phyloP scores from a whole-genome alignment of 495 filamentous ascomycete genomes.

The Parachaetomium inaequale region DNA sequence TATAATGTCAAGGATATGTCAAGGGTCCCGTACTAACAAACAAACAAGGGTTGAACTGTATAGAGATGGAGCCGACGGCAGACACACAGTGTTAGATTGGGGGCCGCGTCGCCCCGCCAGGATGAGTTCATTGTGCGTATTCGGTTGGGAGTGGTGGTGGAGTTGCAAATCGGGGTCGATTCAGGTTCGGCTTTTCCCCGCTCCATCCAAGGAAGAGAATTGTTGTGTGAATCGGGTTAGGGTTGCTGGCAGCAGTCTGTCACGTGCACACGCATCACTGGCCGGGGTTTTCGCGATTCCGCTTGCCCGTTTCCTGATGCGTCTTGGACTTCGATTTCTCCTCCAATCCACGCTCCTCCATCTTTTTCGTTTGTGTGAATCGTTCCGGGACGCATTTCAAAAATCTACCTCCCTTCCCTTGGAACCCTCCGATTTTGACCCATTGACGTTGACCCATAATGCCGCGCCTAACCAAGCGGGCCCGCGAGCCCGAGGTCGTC shows the following conservation, averaged over 20 bases:
- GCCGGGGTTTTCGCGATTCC: background rate
- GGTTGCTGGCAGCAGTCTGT: too few species aligned
- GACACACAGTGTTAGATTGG: too few species aligned
- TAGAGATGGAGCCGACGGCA: too few species aligned
- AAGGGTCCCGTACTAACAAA: too few species aligned
- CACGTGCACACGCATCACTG: conserved; percentile 8
- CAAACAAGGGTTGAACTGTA: too few species aligned
- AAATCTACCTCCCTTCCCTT: background rate
- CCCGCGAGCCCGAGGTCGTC: conserved; percentile 5
- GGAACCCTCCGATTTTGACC: background rate
- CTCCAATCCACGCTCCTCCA: background rate
- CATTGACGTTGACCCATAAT: background rate
- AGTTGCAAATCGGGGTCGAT: too few species aligned
- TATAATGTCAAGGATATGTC: too few species aligned
- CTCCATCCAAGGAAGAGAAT: too few species aligned
- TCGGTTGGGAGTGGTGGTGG: too few species aligned
- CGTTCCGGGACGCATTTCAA: background rate
- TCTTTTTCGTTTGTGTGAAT: background rate
- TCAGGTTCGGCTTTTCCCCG: too few species aligned
- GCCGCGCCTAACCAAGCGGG: conserved; percentile 11
- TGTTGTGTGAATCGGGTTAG: background rate
- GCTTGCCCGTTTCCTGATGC: background rate
- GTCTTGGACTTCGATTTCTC: background rate
- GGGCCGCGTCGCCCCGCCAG: too few species aligned
- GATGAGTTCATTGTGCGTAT: too few species aligned